These are phyloP conservation scores for Aspergillus proliferans DNA, from an alignment of 2,329 filamentous ascomycete species.

Conservation along the genomic window DNA sequence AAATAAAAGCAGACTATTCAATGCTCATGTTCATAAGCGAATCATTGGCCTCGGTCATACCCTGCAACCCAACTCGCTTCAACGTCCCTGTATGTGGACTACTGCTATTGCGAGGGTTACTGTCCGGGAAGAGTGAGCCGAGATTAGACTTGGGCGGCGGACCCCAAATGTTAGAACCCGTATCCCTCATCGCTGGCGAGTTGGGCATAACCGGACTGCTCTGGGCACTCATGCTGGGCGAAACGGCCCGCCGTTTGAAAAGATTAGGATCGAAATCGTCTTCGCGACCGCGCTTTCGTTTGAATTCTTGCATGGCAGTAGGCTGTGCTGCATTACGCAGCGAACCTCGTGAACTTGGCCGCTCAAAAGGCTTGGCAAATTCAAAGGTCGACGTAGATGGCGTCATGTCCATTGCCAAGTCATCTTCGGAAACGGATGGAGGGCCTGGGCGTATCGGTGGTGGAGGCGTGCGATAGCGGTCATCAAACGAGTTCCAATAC, in stretches of 20 bases:
- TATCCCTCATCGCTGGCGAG: constrained; percentile 70
- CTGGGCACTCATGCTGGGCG: constrained; percentile 82
- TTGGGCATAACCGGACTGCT: constrained; percentile 80
- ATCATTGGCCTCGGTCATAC: constrained; percentile 94
- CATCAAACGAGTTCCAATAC: constrained; percentile 77
- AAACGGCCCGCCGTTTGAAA: constrained; percentile 88
- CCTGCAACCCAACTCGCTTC: constrained; percentile 72
- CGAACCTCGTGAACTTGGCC: constrained; percentile 32
- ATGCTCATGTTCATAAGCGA: constrained; percentile 97
- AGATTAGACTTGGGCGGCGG: constrained; percentile 57
- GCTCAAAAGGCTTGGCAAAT: constrained; percentile 28
- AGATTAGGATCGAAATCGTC: constrained; percentile 83
- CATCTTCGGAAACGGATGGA: constrained; percentile 42
- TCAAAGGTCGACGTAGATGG: constrained; percentile 26
- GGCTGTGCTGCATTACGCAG: constrained; percentile 36
- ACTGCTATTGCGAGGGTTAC: constrained; percentile 46
- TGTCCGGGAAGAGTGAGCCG: constrained; percentile 45
- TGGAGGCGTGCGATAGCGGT: constrained; percentile 60
- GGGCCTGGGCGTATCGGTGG: constrained; percentile 53
- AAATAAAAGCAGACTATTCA: constrained; percentile 50
- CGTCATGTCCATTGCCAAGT: constrained; percentile 35
- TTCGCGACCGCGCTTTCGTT: constrained; percentile 74
- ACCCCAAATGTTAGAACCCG: constrained; percentile 58
- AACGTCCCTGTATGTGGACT: constrained; percentile 39
- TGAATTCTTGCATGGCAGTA: constrained; percentile 65